Evolutionary conservation across 1,139 yeast species (phyloP), one percentile per base, ranked within the genome.

Genomic region (Candida mesenterica): DNA sequence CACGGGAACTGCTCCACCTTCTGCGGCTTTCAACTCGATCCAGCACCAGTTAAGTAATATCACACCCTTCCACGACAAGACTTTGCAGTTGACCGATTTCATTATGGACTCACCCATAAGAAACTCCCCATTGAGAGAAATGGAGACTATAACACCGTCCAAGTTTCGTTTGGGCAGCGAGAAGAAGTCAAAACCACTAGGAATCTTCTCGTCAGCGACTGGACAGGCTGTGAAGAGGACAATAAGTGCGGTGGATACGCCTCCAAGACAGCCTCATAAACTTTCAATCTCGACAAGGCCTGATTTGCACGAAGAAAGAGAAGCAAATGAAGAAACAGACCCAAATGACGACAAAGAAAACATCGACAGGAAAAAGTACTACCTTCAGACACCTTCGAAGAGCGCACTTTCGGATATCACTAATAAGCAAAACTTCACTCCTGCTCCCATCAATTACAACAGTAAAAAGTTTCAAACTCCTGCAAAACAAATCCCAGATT

Each of bases 51-150:
- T 52, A 20, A 49, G 57, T 22, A 55, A 55, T 26, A 56, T 67
- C 35, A 70, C 76, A 10, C 76, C 76, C 4, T 67, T 63, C 42
- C 68, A 67, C 45, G 75, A 70, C 37, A 68, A 65, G 47, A 56
- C 72, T 3, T 53, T 67, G 36, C 73, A 67, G 41, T 52, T 67
- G 33, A 54, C 69, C 2, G 75, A 70, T 43, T 68, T 70, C 39
- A 69, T 67, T 47, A 68, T 65, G 57, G 76, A 70, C 39, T 62
- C 71, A 7, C 76, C 76, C 9, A 63, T 68, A 24, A 51, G 60
- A 30, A 37, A 34, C 49, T 45, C 40, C 30, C 69, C 71, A 2
- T 42, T 58, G 6, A 62, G 55, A 39, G 70, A 65, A 30, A 41
- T 63, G 32, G 70, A 61, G 32, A 62, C 74, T 2, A 66, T 68